phyloP scores from a whole-genome alignment of 1,139 yeast genomes.

The Kurtzmaniella natalensis region DNA sequence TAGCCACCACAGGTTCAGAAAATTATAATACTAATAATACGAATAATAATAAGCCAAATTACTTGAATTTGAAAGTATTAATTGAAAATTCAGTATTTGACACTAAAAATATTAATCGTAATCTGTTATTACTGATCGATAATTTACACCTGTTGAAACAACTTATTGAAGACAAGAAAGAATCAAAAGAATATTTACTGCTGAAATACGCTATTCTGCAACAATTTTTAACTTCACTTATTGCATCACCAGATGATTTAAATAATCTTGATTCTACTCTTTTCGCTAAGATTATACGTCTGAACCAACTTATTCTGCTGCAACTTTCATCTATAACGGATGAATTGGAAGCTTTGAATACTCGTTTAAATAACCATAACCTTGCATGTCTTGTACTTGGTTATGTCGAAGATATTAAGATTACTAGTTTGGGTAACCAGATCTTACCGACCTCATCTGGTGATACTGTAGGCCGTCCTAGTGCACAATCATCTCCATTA shows the following conservation, averaged over 20 bases:
- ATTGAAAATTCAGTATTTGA: conserved; percentile 45
- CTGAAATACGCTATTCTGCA: conserved; percentile 32
- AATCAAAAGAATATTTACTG: conserved; percentile 28
- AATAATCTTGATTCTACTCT: conserved; percentile 23
- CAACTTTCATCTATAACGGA: conserved; percentile 24
- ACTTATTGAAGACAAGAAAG: conserved; percentile 27
- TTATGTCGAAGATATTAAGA: conserved; percentile 41
- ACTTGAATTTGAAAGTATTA: conserved; percentile 38
- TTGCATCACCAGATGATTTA: conserved; percentile 13
- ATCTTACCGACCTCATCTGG: background rate
- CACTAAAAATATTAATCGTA: conserved; percentile 32
- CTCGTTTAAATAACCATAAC: conserved; percentile 35
- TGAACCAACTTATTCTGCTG: conserved; percentile 29
- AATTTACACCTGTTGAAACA: conserved; percentile 27
- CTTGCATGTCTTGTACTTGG: conserved; percentile 43
- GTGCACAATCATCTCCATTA: conserved; percentile 3
- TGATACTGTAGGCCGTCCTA: conserved; percentile 1
- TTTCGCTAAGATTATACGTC: conserved; percentile 31
- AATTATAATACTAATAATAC: background rate
- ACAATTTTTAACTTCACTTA: conserved; percentile 29
- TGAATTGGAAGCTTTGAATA: conserved; percentile 28
- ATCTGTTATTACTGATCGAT: conserved; percentile 31
- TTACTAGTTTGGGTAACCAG: conserved; percentile 11
- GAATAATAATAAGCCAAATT: conserved; percentile 19
- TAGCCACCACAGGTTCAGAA: background rate